A percentile compares a stretch with the other conserved stretches of the same genome.
phyloP scores from a whole-genome alignment of 1,284 basidiomycete genomes.

The Hypsizygus ulmarius region DNA sequence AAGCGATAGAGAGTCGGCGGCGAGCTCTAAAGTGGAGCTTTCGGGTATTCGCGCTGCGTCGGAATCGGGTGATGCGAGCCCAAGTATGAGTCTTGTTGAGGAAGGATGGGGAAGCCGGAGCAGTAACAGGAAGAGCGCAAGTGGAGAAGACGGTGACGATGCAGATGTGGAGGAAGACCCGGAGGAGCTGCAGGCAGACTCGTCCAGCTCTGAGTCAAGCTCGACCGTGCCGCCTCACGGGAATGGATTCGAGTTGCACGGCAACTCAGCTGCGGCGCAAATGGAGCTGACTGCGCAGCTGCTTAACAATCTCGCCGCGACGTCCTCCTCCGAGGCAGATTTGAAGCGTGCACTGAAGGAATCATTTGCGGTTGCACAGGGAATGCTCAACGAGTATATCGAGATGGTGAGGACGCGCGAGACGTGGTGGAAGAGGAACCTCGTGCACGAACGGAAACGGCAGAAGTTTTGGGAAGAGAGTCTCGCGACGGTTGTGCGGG shows the following conservation, averaged over 20 bases:
- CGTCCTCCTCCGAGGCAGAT: slow-evolving; percentile 41
- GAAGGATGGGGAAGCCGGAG: slow-evolving; percentile 14
- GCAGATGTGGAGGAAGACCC: slow-evolving; percentile 33
- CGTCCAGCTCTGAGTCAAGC: slow-evolving; percentile 44
- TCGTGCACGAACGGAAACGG: slow-evolving; percentile 70
- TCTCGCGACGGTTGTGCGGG: slow-evolving; percentile 79
- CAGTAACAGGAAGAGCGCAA: slow-evolving; percentile 19
- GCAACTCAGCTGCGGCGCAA: slow-evolving; percentile 76
- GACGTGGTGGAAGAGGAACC: slow-evolving; percentile 66
- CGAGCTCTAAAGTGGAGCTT: slow-evolving; percentile 1
- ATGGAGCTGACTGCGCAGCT: slow-evolving; percentile 77
- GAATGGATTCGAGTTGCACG: slow-evolving; percentile 68
- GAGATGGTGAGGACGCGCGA: slow-evolving; percentile 82
- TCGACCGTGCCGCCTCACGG: slow-evolving; percentile 61
- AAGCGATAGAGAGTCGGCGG: neutral
- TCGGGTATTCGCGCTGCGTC: neutral
- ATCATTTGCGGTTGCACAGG: slow-evolving; percentile 57
- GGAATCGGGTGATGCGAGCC: slow-evolving; percentile 8
- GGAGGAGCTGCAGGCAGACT: slow-evolving; percentile 19
- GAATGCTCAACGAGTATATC: slow-evolving; percentile 68
- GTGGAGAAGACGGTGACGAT: slow-evolving; percentile 27
- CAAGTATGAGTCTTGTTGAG: slow-evolving; percentile 8
- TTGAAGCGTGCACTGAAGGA: slow-evolving; percentile 61
- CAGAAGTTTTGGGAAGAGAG: slow-evolving; percentile 92
- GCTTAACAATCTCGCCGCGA: slow-evolving; percentile 47